phyloP scores from a whole-genome alignment of 805 yeast species.

The Schizosaccharomyces japonicus region DNA sequence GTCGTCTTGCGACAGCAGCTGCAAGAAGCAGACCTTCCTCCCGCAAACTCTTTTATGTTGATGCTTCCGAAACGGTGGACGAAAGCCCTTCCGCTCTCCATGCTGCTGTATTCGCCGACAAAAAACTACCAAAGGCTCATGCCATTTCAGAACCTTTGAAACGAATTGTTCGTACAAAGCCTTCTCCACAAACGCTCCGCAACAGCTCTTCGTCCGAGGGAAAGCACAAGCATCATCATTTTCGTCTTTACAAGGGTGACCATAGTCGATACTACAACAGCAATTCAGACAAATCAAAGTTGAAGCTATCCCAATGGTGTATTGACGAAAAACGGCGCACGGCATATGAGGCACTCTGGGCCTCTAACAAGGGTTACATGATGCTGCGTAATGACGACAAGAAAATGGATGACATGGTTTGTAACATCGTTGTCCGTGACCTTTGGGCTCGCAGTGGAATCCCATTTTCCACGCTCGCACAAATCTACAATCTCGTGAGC shows the following conservation, averaged over 20 bases:
- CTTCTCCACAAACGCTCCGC: background rate
- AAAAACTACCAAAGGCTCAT: background rate
- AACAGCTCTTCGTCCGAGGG: background rate
- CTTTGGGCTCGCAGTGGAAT: slow-evolving; percentile 60
- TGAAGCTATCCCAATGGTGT: background rate
- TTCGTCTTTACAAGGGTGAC: background rate
- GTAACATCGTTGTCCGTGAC: slow-evolving; percentile 31
- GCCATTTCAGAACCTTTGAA: background rate
- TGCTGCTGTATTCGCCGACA: background rate
- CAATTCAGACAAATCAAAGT: background rate
- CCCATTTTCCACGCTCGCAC: slow-evolving; percentile 31
- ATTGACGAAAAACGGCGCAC: slow-evolving; percentile 22
- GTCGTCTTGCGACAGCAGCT: too few relatives aligned
- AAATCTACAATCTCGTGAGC: slow-evolving; percentile 46
- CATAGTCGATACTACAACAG: background rate
- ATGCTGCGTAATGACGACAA: slow-evolving; percentile 6
- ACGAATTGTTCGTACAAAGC: background rate
- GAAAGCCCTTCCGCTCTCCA: background rate
- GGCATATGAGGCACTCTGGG: slow-evolving; percentile 87
- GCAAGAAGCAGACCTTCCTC: too few relatives aligned
- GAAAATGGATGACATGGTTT: slow-evolving; percentile 5
- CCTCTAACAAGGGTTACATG: slow-evolving; percentile 45
- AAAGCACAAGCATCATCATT: background rate
- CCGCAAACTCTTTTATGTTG: background rate
- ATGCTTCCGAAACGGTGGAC: background rate